Evolutionary conservation across 1,139 yeast genomes (phyloP).

Genomic region (Suhomyces taliae): DNA sequence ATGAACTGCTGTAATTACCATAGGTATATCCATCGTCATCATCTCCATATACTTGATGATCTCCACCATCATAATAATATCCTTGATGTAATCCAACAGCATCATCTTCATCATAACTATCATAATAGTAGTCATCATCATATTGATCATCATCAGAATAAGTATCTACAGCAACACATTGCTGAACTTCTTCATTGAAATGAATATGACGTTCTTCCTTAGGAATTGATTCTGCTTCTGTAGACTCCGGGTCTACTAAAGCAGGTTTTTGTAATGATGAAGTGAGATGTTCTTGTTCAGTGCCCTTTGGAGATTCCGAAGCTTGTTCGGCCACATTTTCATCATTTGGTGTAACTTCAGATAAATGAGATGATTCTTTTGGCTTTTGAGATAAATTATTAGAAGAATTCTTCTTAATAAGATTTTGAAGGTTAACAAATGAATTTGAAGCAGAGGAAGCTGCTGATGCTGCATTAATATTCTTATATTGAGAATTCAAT

Average conservation of each 20-base stretch:
- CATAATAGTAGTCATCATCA: conserved; percentile 23
- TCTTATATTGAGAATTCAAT: conserved; percentile 56
- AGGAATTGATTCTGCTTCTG: neutral
- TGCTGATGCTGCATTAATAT: conserved; percentile 13
- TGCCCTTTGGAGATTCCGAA: neutral
- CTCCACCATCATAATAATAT: conserved; percentile 9
- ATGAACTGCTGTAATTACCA: conserved; percentile 2
- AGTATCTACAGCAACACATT: conserved; percentile 72
- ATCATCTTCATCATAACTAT: conserved; percentile 20
- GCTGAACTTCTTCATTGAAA: conserved; percentile 90
- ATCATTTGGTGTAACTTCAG: neutral
- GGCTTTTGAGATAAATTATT: conserved; percentile 7
- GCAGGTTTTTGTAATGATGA: neutral
- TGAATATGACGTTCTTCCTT: conserved; percentile 68
- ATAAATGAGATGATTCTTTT: neutral
- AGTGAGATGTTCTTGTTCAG: neutral
- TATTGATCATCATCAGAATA: conserved; percentile 33
- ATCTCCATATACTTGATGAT: neutral
- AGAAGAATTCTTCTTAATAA: conserved; percentile 11
- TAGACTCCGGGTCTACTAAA: neutral
- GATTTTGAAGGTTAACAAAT: conserved; percentile 17
- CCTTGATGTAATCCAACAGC: conserved; percentile 5
- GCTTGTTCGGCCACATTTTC: neutral
- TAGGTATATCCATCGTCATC: conserved; percentile 7
- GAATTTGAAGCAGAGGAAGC: conserved; percentile 20